phyloP scores from a whole-genome alignment of 169 alveolate genomes.

The Eimeria acervulina region DNA sequence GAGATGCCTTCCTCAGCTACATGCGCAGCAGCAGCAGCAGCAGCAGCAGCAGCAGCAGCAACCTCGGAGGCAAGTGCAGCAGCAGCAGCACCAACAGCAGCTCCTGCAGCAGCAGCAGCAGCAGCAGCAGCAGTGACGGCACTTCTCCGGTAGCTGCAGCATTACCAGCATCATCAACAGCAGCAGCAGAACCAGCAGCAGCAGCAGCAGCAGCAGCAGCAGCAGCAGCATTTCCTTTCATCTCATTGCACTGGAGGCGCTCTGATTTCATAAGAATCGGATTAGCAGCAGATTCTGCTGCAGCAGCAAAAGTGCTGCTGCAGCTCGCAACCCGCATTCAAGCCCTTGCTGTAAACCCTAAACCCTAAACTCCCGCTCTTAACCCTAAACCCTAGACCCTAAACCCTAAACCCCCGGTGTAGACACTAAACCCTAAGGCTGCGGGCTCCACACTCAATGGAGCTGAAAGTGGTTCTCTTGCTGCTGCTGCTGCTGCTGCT shows the following conservation, averaged over 20 bases:
- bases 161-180: not conserved
- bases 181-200: too few relatives aligned
- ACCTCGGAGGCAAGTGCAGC: not conserved
- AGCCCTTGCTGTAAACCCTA: not conserved
- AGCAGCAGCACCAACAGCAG: not conserved
- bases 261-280: not conserved
- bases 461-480: too few relatives aligned
- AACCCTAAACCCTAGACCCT: not conserved
- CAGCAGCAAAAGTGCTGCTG: conserved; percentile 2
- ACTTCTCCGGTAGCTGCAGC: too few relatives aligned
- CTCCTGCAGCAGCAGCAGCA: not conserved
- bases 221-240: not conserved
- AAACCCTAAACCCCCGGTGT: too few relatives aligned
- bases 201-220: conserved; percentile 2
- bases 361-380: not conserved
- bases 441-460: too few relatives aligned
- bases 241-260: not conserved
- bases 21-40: too few relatives aligned
- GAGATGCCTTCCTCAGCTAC: not conserved
- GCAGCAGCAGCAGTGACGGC: too few relatives aligned
- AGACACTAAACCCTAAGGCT: too few relatives aligned
- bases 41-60: not conserved
- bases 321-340: not conserved
- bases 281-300: not conserved
- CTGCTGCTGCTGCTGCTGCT: not conserved